Conservation (phyloP, 768 basidiomycete genomes). For the Psilocybe azurescens region DNA sequence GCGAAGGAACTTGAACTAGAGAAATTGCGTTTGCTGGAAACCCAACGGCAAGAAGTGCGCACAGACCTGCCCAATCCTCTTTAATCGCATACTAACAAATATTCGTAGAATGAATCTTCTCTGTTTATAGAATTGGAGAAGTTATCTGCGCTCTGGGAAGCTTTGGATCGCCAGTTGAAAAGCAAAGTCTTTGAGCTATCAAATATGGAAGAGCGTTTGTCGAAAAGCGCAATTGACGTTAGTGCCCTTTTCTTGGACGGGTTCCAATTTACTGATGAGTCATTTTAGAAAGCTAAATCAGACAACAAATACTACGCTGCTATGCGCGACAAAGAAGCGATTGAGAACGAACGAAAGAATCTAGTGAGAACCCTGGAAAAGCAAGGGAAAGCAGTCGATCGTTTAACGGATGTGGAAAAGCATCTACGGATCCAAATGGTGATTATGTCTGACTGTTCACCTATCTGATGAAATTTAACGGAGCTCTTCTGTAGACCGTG, state of each 20-base stretch:
- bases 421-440: constrained; percentile 65
- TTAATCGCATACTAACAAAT: constrained; percentile 11
- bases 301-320: constrained; percentile 94
- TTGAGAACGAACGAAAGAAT: constrained; percentile 77
- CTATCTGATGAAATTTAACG: background rate
- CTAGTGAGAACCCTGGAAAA: constrained; percentile 54
- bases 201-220: constrained; percentile 72
- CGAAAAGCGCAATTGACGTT: constrained; percentile 73
- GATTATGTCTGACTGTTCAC: background rate
- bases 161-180: constrained; percentile 78
- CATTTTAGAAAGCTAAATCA: constrained; percentile 85
- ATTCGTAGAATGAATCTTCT: constrained; percentile 68
- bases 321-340: constrained; percentile 87
- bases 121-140: constrained; percentile 87
- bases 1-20: constrained; percentile 73
- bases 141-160: constrained; percentile 87
- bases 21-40: constrained; percentile 63
- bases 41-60: constrained; percentile 68
- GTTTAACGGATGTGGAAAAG: constrained; percentile 66
- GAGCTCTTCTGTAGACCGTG: constrained; percentile 12
- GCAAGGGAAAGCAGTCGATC: constrained; percentile 64
- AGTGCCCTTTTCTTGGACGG: constrained; percentile 26
- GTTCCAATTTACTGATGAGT: background rate
- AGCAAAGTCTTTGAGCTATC: constrained; percentile 87
- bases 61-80: constrained; percentile 3